Base-by-base conservation (phyloP, 352 stramenopile species). In the Globisporangium nagaii region DNA sequence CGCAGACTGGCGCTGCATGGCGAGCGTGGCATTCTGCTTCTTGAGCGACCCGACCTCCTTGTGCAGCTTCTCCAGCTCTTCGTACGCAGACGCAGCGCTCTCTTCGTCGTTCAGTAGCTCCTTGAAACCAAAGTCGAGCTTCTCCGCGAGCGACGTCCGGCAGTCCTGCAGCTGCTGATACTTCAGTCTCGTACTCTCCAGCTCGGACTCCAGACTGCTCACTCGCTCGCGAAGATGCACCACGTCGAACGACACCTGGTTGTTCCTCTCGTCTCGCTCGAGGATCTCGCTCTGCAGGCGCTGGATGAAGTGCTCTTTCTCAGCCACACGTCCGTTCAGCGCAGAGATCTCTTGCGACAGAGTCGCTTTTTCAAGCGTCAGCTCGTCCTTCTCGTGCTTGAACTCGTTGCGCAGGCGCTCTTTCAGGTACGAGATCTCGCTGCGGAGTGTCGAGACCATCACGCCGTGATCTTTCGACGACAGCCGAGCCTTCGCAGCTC, bases 51-150 rank as follows among this genome's bases (percentile, higher is more conserved):
- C 55, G 17, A 87, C 60, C 28, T 90, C 70, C 19, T 53, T 52
- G 2, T 76, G 71, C 25, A 88, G 47, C 24, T 66, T 65, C 31
- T 81, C 73, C 1, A 84, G 50, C 34, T 84, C 64, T 41, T 72
- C 64, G 4, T 71, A 45, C 1, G 71, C 69, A 10, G 65, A 68
- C 7, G 71, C 61, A 25, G 74, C 77, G 27, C 66, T 79, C 20
- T 84, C 64, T 56, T 90, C 75, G 28, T 90, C 78, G 22, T 84
- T 60, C 22, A 90, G 42, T 4, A 90, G 49, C 39, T 86, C 75
- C 45, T 88, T 84, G 36, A 90, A 88, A 8, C 80, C 80, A 11
- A 65, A 68, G 47, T 90, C 77, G 5, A 90, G 70, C 37, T 87
- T 70, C 13, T 87, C 73, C 9, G 65, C 71, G 2, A 90, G 58